Percentiles rank a stretch among this genome's conserved stretches.
These are phyloP conservation scores for Fremontodendron californicum DNA, from an alignment of 345 rosid species.

Conservation along the genomic window DNA sequence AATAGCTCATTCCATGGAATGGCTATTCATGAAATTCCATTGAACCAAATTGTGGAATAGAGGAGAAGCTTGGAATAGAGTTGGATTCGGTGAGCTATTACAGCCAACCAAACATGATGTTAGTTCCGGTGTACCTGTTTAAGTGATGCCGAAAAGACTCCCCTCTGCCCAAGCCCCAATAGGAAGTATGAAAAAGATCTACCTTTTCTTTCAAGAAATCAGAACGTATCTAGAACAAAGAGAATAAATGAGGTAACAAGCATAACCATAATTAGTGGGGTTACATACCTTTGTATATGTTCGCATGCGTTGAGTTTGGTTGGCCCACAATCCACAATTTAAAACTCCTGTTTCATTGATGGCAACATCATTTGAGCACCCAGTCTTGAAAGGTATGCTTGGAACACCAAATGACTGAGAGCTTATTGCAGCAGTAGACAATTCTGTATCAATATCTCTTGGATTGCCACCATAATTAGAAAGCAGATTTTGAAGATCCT, in stretches of 20 bases:
- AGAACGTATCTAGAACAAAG: neutral
- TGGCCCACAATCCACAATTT: conserved; percentile 75
- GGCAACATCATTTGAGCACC: conserved; percentile 65
- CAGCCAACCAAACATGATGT: no score
- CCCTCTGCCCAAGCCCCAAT: neutral
- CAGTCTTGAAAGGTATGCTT: conserved; percentile 63
- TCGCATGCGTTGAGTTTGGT: conserved; percentile 82
- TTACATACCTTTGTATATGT: conserved; percentile 83
- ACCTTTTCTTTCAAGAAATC: neutral
- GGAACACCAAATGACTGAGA: conserved; percentile 91
- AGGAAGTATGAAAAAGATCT: neutral
- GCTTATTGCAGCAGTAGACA: conserved; percentile 79
- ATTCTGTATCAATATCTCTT: conserved; percentile 80
- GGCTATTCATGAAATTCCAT: no score
- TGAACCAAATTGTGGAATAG: no score
- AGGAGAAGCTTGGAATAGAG: no score
- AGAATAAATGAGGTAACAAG: neutral
- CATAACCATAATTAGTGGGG: conserved; percentile 1
- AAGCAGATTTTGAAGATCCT: conserved; percentile 94
- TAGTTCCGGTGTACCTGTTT: neutral
- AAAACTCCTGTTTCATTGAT: conserved; percentile 73
- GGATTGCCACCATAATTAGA: conserved; percentile 67
- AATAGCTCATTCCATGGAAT: no score
- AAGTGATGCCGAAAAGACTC: neutral
- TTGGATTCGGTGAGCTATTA: no score